Evolutionary conservation across 208 protist genomes (phyloP).

Genomic region (Porcisia hertigi): DNA sequence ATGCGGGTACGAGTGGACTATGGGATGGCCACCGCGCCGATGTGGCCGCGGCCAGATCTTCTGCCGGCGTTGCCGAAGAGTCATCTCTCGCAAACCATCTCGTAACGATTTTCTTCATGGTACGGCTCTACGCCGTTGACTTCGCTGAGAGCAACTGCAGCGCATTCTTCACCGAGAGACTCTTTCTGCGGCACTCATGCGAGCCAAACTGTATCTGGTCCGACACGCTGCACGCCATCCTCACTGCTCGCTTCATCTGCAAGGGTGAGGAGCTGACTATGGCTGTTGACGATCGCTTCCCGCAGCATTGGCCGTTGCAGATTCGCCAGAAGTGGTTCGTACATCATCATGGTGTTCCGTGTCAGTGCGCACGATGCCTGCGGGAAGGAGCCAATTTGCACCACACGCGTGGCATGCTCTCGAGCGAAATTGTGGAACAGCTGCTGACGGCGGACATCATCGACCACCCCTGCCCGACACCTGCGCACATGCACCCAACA

Average conservation of each 20-base stretch:
- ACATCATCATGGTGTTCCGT: conserved; percentile 41
- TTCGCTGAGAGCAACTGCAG: conserved; percentile 17
- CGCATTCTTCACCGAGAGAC: conserved; percentile 30
- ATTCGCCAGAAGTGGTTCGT: conserved; percentile 53
- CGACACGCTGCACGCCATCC: conserved; percentile 24
- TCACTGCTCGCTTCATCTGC: conserved; percentile 49
- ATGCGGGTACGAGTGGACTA: not conserved
- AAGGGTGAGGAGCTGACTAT: conserved; percentile 62
- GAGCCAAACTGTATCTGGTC: conserved; percentile 60
- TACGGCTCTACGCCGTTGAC: conserved; percentile 22
- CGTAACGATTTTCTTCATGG: conserved; percentile 24
- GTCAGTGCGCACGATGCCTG: conserved; percentile 42
- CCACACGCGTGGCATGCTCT: conserved; percentile 38
- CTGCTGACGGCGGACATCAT: conserved; percentile 42
- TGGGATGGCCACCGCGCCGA: not conserved
- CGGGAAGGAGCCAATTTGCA: conserved; percentile 36
- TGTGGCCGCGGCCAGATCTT: not conserved
- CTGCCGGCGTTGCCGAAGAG: not conserved
- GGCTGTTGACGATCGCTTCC: conserved; percentile 34
- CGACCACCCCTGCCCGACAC: conserved; percentile 13
- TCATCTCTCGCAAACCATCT: not conserved
- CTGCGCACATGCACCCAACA: conserved; percentile 35
- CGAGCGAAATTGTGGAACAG: conserved; percentile 42
- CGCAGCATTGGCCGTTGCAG: conserved; percentile 55
- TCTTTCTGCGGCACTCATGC: conserved; percentile 55